Percentiles rank a stretch among this genome's conserved stretches.
Evolutionary conservation across 148 eudicot species (phyloP).

Genomic region (Vaccinium myrtillus): DNA sequence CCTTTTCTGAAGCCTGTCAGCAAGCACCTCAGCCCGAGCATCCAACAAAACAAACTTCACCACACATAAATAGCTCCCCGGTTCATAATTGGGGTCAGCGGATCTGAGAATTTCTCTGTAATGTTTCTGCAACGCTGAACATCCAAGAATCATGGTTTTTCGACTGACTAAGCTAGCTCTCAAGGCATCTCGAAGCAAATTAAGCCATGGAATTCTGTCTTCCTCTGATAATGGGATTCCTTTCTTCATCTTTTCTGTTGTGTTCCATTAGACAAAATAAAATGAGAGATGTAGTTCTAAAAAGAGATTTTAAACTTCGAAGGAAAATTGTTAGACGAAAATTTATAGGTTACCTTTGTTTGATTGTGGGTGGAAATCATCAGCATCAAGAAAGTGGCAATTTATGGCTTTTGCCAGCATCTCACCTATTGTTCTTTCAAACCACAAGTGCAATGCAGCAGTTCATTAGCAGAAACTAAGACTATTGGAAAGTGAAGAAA

Average conservation of each 20-base stretch:
- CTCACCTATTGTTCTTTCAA: constrained; percentile 71
- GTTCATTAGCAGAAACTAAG: background rate
- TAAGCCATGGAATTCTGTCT: constrained; percentile 91
- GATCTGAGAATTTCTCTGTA: constrained; percentile 75
- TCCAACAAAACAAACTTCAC: constrained; percentile 75
- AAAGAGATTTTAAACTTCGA: background rate
- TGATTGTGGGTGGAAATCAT: constrained; percentile 82
- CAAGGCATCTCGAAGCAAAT: constrained; percentile 46
- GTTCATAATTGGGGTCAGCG: constrained; percentile 47
- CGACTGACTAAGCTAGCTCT: constrained; percentile 36
- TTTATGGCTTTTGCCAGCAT: constrained; percentile 57
- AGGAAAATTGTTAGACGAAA: background rate
- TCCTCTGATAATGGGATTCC: constrained; percentile 88
- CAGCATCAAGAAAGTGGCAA: constrained; percentile 79
- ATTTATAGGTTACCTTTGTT: constrained; percentile 63
- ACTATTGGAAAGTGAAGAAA: background rate
- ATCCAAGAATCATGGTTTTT: constrained; percentile 58
- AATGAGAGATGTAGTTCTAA: background rate
- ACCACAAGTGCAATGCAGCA: constrained; percentile 1
- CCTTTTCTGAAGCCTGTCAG: constrained; percentile 63
- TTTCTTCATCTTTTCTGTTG: constrained; percentile 75
- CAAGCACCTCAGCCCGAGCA: constrained; percentile 55
- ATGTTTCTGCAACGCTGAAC: constrained; percentile 72
- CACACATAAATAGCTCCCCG: constrained; percentile 20
- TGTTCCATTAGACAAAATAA: background rate